Conservation (phyloP, 2,329 filamentous ascomycete genomes). For the Apiospora malaysiana region DNA sequence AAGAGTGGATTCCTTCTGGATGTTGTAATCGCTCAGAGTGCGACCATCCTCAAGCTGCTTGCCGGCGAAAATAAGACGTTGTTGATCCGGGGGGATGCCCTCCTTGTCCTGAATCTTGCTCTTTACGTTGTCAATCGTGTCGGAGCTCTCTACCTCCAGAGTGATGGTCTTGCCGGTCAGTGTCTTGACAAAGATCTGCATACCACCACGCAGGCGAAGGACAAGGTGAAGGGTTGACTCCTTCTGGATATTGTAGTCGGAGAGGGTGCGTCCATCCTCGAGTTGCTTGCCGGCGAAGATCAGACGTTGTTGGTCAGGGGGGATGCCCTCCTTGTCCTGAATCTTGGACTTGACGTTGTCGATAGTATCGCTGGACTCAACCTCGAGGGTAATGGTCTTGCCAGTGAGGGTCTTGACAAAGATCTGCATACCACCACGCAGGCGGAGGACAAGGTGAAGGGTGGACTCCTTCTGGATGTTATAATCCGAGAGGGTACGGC, state of each 20-base stretch:
- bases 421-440: conserved; percentile 95
- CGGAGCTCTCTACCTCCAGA: conserved; percentile 84
- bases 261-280: conserved; percentile 89
- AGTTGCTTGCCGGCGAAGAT: conserved; percentile 98
- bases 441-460: conserved; percentile 78
- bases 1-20: conserved; percentile 87
- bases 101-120: conserved; percentile 92
- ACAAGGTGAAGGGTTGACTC: conserved; percentile 86
- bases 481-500: conserved; percentile 90
- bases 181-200: conserved; percentile 90
- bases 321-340: conserved; percentile 97
- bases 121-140: conserved; percentile 96
- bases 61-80: conserved; percentile 90
- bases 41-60: conserved; percentile 94
- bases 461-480: conserved; percentile 95
- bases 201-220: conserved; percentile 86
- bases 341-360: conserved; percentile 98
- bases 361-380: conserved; percentile 88
- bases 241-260: conserved; percentile 96
- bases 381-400: conserved; percentile 92
- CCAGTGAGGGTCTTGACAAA: conserved; percentile 93
- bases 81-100: conserved; percentile 93
- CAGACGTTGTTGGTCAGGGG: conserved; percentile 92
- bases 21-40: conserved; percentile 94
- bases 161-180: conserved; percentile 94